Percentiles rank a stretch among this genome's conserved stretches.
Conservation (phyloP, 257 asterid species). For the Cinchona pubescens region DNA sequence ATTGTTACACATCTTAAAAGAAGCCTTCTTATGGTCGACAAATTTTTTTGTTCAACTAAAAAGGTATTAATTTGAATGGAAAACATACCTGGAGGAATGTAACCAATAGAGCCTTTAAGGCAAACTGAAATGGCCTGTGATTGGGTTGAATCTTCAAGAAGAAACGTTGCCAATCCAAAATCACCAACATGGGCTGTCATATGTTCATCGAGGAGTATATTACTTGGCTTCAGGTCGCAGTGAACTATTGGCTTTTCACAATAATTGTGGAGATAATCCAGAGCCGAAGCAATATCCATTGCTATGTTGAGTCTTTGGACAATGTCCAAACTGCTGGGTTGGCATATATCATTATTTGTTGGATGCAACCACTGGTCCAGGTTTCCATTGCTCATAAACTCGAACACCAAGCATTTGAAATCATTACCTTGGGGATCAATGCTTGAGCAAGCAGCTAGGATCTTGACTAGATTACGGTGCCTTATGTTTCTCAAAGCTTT, state of each 20-base stretch:
- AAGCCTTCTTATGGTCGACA: neutral
- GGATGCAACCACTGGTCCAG: conserved; percentile 39
- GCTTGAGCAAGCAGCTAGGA: conserved; percentile 36
- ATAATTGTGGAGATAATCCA: conserved; percentile 39
- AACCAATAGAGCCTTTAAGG: conserved; percentile 44
- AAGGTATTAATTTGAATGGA: too few species aligned
- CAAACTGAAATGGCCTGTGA: conserved; percentile 17
- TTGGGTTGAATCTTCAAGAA: conserved; percentile 14
- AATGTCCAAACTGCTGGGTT: conserved; percentile 1
- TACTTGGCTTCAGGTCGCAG: conserved; percentile 47
- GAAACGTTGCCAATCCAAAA: conserved; percentile 40
- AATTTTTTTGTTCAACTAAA: neutral
- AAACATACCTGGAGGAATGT: conserved; percentile 38
- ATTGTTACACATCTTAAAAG: neutral
- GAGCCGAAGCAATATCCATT: conserved; percentile 40
- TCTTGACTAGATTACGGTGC: conserved; percentile 39
- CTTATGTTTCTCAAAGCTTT: conserved; percentile 30
- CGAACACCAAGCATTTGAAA: conserved; percentile 35
- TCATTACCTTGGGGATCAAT: conserved; percentile 34
- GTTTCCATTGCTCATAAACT: conserved; percentile 39
- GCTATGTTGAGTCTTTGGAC: conserved; percentile 30
- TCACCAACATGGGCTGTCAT: conserved; percentile 39
- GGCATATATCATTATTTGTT: conserved; percentile 1
- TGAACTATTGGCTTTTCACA: conserved; percentile 31
- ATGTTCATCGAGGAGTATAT: conserved; percentile 41